These are phyloP conservation scores for Saccharomycopsis sp. DNA, from an alignment of 805 yeast species.

Conservation along the genomic window DNA sequence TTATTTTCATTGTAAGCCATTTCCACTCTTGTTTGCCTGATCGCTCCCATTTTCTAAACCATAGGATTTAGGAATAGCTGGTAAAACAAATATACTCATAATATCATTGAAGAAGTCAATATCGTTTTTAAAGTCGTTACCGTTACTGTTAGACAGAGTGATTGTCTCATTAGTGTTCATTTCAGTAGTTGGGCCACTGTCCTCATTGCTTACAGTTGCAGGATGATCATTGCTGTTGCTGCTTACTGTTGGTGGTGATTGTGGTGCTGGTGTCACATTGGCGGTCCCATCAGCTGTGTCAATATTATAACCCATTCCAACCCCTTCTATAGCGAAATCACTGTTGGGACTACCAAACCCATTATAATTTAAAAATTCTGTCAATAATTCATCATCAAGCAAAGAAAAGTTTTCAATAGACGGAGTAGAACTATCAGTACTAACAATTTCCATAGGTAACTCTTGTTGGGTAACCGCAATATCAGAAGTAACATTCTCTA, in stretches of 20 bases:
- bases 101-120: slow-evolving; percentile 15
- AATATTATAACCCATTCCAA: no score
- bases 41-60: no score
- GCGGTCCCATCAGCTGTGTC: background rate
- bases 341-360: background rate
- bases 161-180: background rate
- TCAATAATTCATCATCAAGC: slow-evolving; percentile 11
- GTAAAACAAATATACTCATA: slow-evolving; percentile 23
- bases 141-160: background rate
- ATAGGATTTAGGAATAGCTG: background rate
- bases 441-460: background rate
- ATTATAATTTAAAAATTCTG: slow-evolving; percentile 6
- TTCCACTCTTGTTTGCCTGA: no score
- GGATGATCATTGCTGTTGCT: no score
- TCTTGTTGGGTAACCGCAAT: background rate
- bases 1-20: no score
- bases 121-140: slow-evolving; percentile 7
- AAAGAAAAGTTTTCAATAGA: slow-evolving; percentile 8
- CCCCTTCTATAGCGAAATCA: no score
- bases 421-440: background rate
- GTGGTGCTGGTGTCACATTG: background rate
- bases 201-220: background rate
- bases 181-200: background rate
- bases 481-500: background rate
- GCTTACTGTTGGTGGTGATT: no score